Evolutionary conservation across 164 flowering plant genomes (phyloP).

Genomic region (Nelumbo lutea): DNA sequence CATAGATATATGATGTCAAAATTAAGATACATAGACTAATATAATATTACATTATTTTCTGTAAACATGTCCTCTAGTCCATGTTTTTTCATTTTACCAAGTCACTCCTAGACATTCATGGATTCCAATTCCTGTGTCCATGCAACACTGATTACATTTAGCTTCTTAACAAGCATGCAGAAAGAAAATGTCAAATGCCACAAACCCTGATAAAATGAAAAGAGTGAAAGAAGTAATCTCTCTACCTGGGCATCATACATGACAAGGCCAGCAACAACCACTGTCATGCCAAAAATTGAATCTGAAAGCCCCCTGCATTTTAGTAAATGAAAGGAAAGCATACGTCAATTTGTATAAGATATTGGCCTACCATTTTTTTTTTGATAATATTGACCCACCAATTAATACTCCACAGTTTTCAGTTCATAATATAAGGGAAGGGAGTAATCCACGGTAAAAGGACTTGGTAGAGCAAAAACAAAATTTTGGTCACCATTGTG

Average conservation of each 20-base stretch:
- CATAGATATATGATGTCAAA: too few relatives aligned
- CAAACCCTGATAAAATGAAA: neutral
- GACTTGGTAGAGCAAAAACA: neutral
- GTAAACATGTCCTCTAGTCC: too few relatives aligned
- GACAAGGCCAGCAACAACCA: slow-evolving; percentile 72
- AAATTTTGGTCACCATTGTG: too few relatives aligned
- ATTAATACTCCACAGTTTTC: neutral
- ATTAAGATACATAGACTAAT: too few relatives aligned
- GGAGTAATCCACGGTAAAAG: neutral
- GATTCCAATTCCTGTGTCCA: too few relatives aligned
- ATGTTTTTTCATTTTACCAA: too few relatives aligned
- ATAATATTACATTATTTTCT: too few relatives aligned
- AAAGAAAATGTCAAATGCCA: neutral
- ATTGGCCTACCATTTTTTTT: too few relatives aligned
- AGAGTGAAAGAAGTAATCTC: neutral
- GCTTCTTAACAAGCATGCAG: neutral
- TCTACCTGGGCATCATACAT: slow-evolving; percentile 93
- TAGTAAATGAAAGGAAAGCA: neutral
- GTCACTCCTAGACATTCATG: too few relatives aligned
- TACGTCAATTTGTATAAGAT: too few relatives aligned
- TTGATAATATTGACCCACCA: too few relatives aligned
- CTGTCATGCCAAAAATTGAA: slow-evolving; percentile 68
- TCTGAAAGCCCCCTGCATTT: slow-evolving; percentile 76
- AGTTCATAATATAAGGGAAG: neutral
- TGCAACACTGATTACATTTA: too few relatives aligned